These are phyloP conservation scores for Paxillus involutus DNA, from an alignment of 768 basidiomycete genomes.

Conservation along the genomic window DNA sequence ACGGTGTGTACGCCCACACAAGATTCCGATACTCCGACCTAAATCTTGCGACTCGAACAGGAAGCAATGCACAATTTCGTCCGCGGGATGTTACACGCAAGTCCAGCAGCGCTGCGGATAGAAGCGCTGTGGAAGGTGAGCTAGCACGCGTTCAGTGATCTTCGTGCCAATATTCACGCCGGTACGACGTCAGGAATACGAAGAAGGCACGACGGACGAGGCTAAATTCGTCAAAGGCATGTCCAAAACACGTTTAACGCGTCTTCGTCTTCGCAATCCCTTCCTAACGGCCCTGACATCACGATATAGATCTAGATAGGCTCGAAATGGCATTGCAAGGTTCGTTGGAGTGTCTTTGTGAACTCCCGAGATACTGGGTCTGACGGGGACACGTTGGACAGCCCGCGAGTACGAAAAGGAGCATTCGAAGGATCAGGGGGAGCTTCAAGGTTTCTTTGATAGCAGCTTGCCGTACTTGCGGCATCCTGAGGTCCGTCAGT, in stretches of 20 bases:
- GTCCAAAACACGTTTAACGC: not conserved
- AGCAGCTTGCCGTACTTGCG: slow-evolving; percentile 70
- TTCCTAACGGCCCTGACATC: not conserved
- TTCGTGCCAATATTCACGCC: not conserved
- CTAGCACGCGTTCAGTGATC: slow-evolving; percentile 8
- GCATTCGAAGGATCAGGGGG: slow-evolving; percentile 38
- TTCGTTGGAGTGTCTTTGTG: slow-evolving; percentile 16
- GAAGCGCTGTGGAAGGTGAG: slow-evolving; percentile 67
- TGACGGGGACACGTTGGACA: slow-evolving; percentile 20
- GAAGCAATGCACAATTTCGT: slow-evolving; percentile 91
- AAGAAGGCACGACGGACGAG: slow-evolving; percentile 68
- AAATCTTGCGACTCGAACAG: slow-evolving; percentile 37
- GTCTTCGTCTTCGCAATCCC: too few relatives aligned
- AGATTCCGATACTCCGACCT: not conserved
- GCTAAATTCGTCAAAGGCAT: slow-evolving; percentile 88
- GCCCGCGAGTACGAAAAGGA: slow-evolving; percentile 73
- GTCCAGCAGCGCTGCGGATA: slow-evolving; percentile 67
- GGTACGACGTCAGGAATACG: slow-evolving; percentile 67
- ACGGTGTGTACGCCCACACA: slow-evolving; percentile 39
- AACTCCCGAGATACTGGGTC: not conserved
- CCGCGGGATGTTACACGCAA: slow-evolving; percentile 83
- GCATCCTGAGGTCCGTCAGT: slow-evolving; percentile 70
- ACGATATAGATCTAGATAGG: slow-evolving; percentile 68
- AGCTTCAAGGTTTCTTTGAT: slow-evolving; percentile 78
- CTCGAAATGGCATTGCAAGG: slow-evolving; percentile 90